phyloP scores from a whole-genome alignment of 2,329 filamentous ascomycete species.

The Cladosporium sp. region DNA sequence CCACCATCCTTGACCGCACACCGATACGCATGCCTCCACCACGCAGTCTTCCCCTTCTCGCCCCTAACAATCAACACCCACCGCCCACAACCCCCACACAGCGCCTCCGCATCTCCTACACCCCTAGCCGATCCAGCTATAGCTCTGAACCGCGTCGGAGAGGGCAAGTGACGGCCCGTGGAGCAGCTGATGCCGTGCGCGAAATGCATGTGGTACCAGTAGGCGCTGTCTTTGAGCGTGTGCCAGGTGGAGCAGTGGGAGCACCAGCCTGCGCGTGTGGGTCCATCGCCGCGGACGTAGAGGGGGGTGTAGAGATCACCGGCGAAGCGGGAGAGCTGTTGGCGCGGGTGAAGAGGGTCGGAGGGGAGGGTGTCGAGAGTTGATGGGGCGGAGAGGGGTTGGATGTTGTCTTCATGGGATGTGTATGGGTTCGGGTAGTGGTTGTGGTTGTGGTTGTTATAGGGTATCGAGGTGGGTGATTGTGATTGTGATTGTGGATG shows the following conservation, averaged over 20 bases:
- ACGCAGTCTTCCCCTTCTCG: conserved; percentile 89
- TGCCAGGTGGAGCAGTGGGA: conserved; percentile 87
- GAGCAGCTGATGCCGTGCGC: conserved; percentile 81
- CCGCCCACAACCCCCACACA: conserved; percentile 73
- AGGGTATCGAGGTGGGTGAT: neutral
- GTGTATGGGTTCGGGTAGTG: neutral
- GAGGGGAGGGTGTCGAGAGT: neutral
- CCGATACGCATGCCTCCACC: conserved; percentile 88
- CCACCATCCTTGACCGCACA: conserved; percentile 21
- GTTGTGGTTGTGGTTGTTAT: neutral
- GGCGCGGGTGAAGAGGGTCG: conserved; percentile 14
- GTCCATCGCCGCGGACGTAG: conserved; percentile 81
- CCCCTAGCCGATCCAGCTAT: conserved; percentile 62
- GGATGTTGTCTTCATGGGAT: too few relatives aligned
- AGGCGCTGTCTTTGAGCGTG: conserved; percentile 83
- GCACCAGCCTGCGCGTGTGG: conserved; percentile 86
- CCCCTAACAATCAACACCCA: conserved; percentile 79
- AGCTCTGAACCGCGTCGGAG: conserved; percentile 64
- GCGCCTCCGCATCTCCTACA: conserved; percentile 74
- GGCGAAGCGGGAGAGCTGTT: conserved; percentile 55
- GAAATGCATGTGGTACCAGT: conserved; percentile 91
- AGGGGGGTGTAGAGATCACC: conserved; percentile 78
- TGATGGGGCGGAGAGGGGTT: neutral
- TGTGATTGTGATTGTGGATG: neutral
- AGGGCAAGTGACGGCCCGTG: conserved; percentile 73